Percentiles rank a stretch among this genome's conserved stretches.
phyloP scores from a whole-genome alignment of 78 protist genomes.

The Mantamonas sphyraenae region DNA sequence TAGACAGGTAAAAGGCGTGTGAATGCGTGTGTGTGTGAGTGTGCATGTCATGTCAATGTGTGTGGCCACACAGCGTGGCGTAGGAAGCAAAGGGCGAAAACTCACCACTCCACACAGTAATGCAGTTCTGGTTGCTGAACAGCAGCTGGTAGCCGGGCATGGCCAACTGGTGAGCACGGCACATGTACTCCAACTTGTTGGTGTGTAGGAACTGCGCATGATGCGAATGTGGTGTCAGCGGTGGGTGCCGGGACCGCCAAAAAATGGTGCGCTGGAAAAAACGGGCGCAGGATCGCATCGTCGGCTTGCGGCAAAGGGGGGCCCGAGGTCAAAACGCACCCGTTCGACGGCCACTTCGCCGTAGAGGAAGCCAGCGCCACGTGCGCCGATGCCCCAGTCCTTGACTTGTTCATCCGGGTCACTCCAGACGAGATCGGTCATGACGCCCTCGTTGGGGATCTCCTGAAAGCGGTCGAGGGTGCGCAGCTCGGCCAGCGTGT shows the following conservation, averaged over 20 bases:
- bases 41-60: too few species aligned
- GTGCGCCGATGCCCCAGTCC: conserved; percentile 65
- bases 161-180: conserved; percentile 83
- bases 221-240: too few species aligned
- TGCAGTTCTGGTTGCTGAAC: conserved; percentile 58
- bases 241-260: too few species aligned
- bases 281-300: too few species aligned
- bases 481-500: conserved; percentile 22
- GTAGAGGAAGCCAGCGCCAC: conserved; percentile 83
- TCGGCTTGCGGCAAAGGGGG: too few species aligned
- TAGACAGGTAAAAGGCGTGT: too few species aligned
- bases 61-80: too few species aligned
- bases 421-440: conserved; percentile 82
- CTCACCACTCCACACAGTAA: conserved; percentile 87
- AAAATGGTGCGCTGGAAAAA: too few species aligned
- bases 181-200: conserved; percentile 54
- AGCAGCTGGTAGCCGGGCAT: conserved; percentile 74
- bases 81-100: too few species aligned
- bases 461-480: conserved; percentile 20
- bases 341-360: conserved; percentile 56
- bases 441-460: conserved; percentile 47
- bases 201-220: conserved; percentile 46
- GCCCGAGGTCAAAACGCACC: too few species aligned
- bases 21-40: too few species aligned
- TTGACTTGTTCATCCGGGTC: conserved; percentile 69